Conservation (phyloP, 495 filamentous ascomycete species). For the Physcia stellaris region DNA sequence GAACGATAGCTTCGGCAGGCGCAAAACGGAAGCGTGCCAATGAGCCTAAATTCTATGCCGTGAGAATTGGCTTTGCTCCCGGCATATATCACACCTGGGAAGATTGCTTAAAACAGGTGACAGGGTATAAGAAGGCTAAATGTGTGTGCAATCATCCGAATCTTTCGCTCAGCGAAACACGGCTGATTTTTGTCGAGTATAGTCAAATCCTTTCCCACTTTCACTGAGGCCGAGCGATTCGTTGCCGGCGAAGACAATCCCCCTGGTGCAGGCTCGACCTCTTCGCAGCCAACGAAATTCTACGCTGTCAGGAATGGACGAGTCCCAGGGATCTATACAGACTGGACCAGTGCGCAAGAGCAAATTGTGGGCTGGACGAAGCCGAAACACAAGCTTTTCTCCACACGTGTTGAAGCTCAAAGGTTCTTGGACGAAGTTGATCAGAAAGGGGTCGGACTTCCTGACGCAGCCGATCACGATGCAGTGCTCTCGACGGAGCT, state of each 20-base stretch:
- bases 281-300: slow-evolving; percentile 34
- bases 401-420: slow-evolving; percentile 63
- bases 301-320: slow-evolving; percentile 79
- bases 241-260: slow-evolving; percentile 45
- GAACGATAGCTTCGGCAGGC: slow-evolving; percentile 30
- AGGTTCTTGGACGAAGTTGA: slow-evolving; percentile 48
- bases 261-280: slow-evolving; percentile 19
- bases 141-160: slow-evolving; percentile 44
- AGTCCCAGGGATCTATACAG: slow-evolving; percentile 76
- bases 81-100: slow-evolving; percentile 80
- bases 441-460: slow-evolving; percentile 10
- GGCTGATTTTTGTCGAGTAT: too few relatives aligned
- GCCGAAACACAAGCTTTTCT: slow-evolving; percentile 71
- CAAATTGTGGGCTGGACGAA: slow-evolving; percentile 66
- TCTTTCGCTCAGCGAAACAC: neutral
- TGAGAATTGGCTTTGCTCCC: slow-evolving; percentile 60
- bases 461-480: slow-evolving; percentile 18
- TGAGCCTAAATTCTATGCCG: slow-evolving; percentile 72
- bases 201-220: slow-evolving; percentile 76
- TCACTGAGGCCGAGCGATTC: slow-evolving; percentile 67
- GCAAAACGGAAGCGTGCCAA: slow-evolving; percentile 51
- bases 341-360: slow-evolving; percentile 65
- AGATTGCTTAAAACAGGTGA: slow-evolving; percentile 69
- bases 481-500: slow-evolving; percentile 8
- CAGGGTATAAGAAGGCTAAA: slow-evolving; percentile 69